Base-by-base conservation (phyloP, 495 filamentous ascomycete species). In the Articulospora tetracladia region DNA sequence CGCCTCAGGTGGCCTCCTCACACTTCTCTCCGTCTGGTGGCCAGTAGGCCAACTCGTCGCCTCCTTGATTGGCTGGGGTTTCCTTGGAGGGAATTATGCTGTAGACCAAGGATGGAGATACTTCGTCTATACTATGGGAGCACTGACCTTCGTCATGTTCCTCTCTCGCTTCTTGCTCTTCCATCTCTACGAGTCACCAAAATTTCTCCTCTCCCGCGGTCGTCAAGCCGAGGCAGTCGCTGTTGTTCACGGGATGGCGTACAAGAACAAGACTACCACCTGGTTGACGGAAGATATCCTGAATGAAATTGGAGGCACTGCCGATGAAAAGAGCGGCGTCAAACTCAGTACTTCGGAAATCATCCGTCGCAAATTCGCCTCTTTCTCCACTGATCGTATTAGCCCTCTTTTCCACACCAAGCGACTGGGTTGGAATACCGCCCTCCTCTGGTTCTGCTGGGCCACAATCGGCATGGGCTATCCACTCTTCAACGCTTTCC, bases 401-500 rank as follows among this genome's bases (percentile, higher is more conserved):
- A 72, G 73, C 0, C 77, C 77, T 13, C 73, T 82, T 15, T 80
- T 82, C 66, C 69, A 68, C 49, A 76, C 19, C 50, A 73, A 69
- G 49, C 75, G 76, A 61, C 75, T 84, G 23, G 78, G 75, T 56
- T 64, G 74, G 20, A 75, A 77, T 30, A 83, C 82, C 0, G 60
- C 68, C 6, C 63, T 83, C n/a, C 78, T 85, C 34, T 85, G 82
- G 82, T 81, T 83, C 60, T 77, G 76, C 60, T 85, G 77, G 78
- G 72, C 73, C 0, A 78, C 77, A 22, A 82, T 82, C 60, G 79
- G 79, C 41, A 73, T 82, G 71, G 80, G 78, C 15, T 93, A 87
- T 65, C 90, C 90, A 1, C 73, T 94, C 0, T 94, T 92, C 76
- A 93, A 93, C 70, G 87, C 88, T 51, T 94, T 94, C 67, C 80